Base-by-base conservation (phyloP, 306 rosid genomes). In the Cucumis hystrix region DNA sequence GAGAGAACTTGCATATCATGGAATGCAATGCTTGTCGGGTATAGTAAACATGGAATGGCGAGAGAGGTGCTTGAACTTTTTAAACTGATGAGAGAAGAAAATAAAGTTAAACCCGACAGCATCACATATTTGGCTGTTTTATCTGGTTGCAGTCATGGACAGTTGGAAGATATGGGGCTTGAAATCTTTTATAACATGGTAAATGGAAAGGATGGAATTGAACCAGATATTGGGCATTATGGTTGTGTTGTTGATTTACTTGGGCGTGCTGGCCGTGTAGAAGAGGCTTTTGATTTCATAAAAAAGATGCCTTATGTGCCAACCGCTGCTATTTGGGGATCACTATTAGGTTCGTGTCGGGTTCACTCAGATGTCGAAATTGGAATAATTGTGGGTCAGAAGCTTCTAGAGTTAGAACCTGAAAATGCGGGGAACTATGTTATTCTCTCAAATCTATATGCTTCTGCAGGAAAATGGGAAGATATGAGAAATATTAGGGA, bases 121-220 rank as follows among this genome's bases (percentile, higher is more conserved):
- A 84, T 95, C 79, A 90, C 98, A 28, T 77, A 88, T 78, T 83
- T 95, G 88, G 95, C 96, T 4, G 92, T 94, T 80, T 86, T 95
- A 85, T 89, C 93, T 13, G 96, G 96, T 35, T 90, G 98, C 86
- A 92, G 97, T 83, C 97, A 95, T 71, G 97, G 96, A 72, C 91
- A 97, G 66, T 60, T 84, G 79, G 93, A 87, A 83, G 87, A 92
- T 45, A 84, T 28, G 81, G 97, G 97, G 61, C 74, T 90, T 79
- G 89, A 87, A 79, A 84, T 92, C 47, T 95, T 92, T 65, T 52
- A 86, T 57, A 91, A 86, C 72, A 90, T 92, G 95, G 77, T 21
- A 58, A 60, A 68, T 37, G 94, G 86, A 11, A 74, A 82, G 40
- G 71, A 84, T 82, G 92, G 88, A 54, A 78, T 88, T 71, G 77